phyloP scores from a whole-genome alignment of 257 asterid species.

The Ilex aquifolium region DNA sequence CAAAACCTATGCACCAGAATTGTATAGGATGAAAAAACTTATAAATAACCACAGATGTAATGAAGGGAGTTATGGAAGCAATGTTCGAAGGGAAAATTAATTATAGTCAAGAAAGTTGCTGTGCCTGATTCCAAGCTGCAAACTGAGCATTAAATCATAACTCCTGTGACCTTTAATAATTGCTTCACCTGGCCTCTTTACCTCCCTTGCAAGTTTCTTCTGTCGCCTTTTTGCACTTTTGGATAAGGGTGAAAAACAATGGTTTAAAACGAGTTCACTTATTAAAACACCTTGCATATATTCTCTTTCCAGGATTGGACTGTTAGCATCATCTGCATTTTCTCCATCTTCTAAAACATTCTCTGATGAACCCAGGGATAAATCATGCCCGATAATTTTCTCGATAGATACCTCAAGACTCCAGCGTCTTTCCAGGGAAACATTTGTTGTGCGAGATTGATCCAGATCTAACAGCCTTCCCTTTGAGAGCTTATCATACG shows the following conservation, averaged over 20 bases:
- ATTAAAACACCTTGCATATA: constrained; percentile 96
- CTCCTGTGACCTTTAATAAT: constrained; percentile 97
- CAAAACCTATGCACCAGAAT: too few relatives aligned
- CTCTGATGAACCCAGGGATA: constrained; percentile 44
- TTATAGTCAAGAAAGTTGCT: constrained; percentile 8
- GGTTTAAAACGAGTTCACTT: constrained; percentile 62
- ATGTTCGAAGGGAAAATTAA: neutral
- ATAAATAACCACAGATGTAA: neutral
- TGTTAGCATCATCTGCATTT: constrained; percentile 37
- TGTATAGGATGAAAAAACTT: neutral
- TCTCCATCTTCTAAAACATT: constrained; percentile 36
- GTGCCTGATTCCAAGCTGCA: constrained; percentile 98
- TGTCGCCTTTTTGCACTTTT: constrained; percentile 66
- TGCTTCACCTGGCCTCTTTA: constrained; percentile 85
- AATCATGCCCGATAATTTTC: constrained; percentile 63
- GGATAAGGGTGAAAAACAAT: constrained; percentile 70
- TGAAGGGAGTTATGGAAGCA: neutral
- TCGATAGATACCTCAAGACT: constrained; percentile 91
- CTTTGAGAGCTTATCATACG: constrained; percentile 44
- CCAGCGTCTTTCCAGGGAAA: constrained; percentile 79
- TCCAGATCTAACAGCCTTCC: constrained; percentile 51
- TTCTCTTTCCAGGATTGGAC: constrained; percentile 86
- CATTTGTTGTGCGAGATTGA: constrained; percentile 48
- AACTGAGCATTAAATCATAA: constrained; percentile 90
- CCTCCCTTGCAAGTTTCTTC: constrained; percentile 61